A percentile compares a stretch with the other conserved stretches of the same genome.
phyloP scores from a whole-genome alignment of 192 early-diverging fungal species.

The Podila epigama region DNA sequence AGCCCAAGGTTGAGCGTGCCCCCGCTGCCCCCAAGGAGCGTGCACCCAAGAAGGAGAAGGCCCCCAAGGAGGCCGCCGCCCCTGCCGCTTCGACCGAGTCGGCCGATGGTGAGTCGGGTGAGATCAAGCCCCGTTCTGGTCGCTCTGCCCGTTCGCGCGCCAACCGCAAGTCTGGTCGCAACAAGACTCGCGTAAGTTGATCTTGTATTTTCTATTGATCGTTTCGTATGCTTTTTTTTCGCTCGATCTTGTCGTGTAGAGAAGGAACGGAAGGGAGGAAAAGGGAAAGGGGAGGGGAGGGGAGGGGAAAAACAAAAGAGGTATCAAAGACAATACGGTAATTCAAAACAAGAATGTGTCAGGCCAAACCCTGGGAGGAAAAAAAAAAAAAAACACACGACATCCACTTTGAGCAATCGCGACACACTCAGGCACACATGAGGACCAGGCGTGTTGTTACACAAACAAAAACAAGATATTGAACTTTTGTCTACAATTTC shows the following conservation, averaged over 20 bases:
- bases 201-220: background rate
- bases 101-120: constrained; percentile 12
- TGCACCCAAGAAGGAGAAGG: constrained; percentile 25
- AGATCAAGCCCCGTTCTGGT: constrained; percentile 52
- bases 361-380: too few species aligned
- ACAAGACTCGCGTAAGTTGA: constrained; percentile 30
- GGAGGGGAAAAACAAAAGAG: too few species aligned
- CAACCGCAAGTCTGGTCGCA: constrained; percentile 30
- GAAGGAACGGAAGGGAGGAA: background rate
- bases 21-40: constrained; percentile 27
- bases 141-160: constrained; percentile 50
- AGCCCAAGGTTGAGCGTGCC: constrained; percentile 63
- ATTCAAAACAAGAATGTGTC: too few species aligned
- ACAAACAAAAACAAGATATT: background rate
- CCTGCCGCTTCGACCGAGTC: too few species aligned
- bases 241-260: too few species aligned
- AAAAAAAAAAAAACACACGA: too few species aligned
- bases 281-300: too few species aligned
- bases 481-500: background rate
- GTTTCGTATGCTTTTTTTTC: background rate
- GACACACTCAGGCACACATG: background rate
- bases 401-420: background rate
- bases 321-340: too few species aligned
- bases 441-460: too few species aligned
- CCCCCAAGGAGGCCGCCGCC: constrained; percentile 31